Conservation (phyloP, 1,139 yeast species). For the Pichia sp. region DNA sequence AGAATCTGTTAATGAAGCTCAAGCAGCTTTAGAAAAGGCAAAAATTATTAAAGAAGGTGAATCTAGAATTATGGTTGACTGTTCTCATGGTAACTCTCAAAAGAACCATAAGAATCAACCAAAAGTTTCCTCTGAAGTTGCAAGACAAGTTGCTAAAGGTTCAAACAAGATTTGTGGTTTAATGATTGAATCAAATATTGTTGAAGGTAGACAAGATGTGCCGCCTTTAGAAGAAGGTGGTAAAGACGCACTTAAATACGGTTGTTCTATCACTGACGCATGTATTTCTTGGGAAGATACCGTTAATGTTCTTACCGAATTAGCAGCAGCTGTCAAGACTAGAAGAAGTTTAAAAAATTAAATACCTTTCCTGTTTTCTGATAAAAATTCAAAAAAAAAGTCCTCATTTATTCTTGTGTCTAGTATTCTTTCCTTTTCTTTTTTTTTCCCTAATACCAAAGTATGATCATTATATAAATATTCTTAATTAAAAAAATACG, state of each 20-base stretch:
- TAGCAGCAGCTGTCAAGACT: slow-evolving; percentile 73
- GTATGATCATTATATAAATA: no score
- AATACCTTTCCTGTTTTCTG: background rate
- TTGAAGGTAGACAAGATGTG: slow-evolving; percentile 90
- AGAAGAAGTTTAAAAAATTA: slow-evolving; percentile 44
- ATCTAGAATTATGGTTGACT: slow-evolving; percentile 90
- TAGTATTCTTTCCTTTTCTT: background rate
- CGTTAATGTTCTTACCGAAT: slow-evolving; percentile 57
- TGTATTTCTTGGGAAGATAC: slow-evolving; percentile 91
- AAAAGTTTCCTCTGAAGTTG: slow-evolving; percentile 73
- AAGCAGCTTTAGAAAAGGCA: slow-evolving; percentile 55
- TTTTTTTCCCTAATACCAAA: background rate
- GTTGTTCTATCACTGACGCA: slow-evolving; percentile 94
- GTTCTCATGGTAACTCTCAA: slow-evolving; percentile 93
- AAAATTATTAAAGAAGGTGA: slow-evolving; percentile 44
- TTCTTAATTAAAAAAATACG: no score
- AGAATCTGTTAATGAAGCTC: slow-evolving; percentile 61
- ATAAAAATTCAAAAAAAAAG: no score
- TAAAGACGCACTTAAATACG: slow-evolving; percentile 70
- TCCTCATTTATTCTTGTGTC: background rate
- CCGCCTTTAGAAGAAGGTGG: slow-evolving; percentile 63
- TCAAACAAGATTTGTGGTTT: slow-evolving; percentile 78
- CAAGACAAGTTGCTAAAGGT: slow-evolving; percentile 75
- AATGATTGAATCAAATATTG: slow-evolving; percentile 91
- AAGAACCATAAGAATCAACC: slow-evolving; percentile 93